A percentile compares a stretch with the other conserved stretches of the same genome.
These are phyloP conservation scores for Triticum monococcum DNA, from an alignment of 176 grass and related monocot species.

Conservation along the genomic window DNA sequence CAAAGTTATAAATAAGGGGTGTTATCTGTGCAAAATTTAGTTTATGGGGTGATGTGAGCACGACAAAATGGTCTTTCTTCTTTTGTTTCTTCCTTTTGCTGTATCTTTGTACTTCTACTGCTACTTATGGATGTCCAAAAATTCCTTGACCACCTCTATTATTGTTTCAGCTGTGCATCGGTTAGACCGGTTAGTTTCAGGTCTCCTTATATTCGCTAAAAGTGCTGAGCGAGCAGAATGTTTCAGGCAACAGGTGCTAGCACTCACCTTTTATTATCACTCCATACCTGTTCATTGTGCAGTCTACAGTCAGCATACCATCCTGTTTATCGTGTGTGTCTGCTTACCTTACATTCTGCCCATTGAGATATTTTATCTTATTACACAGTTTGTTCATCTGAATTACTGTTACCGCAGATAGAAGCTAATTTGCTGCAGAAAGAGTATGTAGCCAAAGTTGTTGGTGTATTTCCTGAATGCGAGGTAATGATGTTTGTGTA, in stretches of 20 bases:
- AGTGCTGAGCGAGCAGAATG: slow-evolving; percentile 70
- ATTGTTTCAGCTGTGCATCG: slow-evolving; percentile 85
- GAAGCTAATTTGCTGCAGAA: slow-evolving; percentile 80
- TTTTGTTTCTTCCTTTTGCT: slow-evolving; percentile 16
- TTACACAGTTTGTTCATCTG: slow-evolving; percentile 24
- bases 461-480: slow-evolving; percentile 84
- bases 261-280: slow-evolving; percentile 25
- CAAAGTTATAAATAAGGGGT: not conserved
- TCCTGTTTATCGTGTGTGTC: not conserved
- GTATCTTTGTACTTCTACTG: not conserved
- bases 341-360: not conserved
- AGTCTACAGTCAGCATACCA: slow-evolving; percentile 11
- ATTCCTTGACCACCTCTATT: slow-evolving; percentile 67
- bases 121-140: not conserved
- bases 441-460: slow-evolving; percentile 94
- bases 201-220: slow-evolving; percentile 98
- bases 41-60: not conserved
- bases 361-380: slow-evolving; percentile 1
- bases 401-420: slow-evolving; percentile 44
- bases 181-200: slow-evolving; percentile 93
- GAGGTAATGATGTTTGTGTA: slow-evolving; percentile 52
- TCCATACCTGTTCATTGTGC: not conserved
- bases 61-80: not conserved
- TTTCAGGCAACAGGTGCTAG: slow-evolving; percentile 83
- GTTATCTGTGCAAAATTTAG: not conserved